Percentiles rank a stretch among this genome's conserved stretches.
These are phyloP conservation scores for Neurospora cerealis DNA, from an alignment of 495 filamentous ascomycete genomes.

Conservation along the genomic window DNA sequence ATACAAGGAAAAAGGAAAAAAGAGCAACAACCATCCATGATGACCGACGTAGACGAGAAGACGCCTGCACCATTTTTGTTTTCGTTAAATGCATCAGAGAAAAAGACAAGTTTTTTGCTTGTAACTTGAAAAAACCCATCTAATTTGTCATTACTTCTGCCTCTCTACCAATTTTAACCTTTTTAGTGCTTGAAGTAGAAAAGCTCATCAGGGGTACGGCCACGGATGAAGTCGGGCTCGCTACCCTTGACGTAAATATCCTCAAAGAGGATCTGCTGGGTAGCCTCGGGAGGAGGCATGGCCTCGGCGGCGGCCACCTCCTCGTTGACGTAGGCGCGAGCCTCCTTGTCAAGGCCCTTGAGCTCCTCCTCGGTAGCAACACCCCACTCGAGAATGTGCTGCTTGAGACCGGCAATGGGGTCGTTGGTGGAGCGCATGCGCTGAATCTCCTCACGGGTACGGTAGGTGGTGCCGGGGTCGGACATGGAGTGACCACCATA, in stretches of 20 bases:
- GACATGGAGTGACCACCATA: conserved; percentile 99
- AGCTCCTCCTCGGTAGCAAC: conserved; percentile 93
- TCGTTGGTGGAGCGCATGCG: conserved; percentile 98
- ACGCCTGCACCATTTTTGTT: not conserved
- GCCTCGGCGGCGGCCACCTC: conserved; percentile 86
- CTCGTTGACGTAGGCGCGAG: conserved; percentile 69
- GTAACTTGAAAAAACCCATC: not conserved
- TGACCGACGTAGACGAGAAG: not conserved
- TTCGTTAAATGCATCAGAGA: not conserved
- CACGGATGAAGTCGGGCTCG: conserved; percentile 86
- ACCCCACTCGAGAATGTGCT: conserved; percentile 93
- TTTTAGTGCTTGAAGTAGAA: conserved; percentile 54
- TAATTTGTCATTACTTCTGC: not conserved
- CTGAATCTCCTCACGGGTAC: conserved; percentile 97
- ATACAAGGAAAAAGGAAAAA: not conserved
- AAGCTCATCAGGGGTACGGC: conserved; percentile 84
- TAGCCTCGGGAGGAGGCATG: conserved; percentile 70
- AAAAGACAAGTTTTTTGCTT: not conserved
- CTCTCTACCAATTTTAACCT: not conserved
- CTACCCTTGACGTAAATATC: conserved; percentile 91
- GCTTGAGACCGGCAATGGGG: conserved; percentile 94
- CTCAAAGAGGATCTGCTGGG: conserved; percentile 75
- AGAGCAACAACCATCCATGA: not conserved
- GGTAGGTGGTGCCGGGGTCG: conserved; percentile 97
- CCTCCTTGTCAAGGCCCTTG: conserved; percentile 89